Percentiles rank a stretch among this genome's conserved stretches.
These are phyloP conservation scores for Talaromyces pinophilus DNA, from an alignment of 2,329 filamentous ascomycete species.

Conservation along the genomic window DNA sequence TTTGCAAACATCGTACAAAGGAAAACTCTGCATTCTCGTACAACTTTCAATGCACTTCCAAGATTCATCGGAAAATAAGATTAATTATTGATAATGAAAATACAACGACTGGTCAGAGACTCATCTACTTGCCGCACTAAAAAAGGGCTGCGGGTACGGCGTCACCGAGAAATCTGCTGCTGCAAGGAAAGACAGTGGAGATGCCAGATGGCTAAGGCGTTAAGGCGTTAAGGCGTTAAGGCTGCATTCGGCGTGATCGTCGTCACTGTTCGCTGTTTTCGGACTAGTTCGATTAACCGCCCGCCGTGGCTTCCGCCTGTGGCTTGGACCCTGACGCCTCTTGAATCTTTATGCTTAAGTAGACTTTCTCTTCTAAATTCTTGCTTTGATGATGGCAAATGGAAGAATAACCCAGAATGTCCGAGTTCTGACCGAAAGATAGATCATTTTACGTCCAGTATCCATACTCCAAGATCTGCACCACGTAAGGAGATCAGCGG, in stretches of 20 bases:
- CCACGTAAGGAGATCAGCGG: neutral
- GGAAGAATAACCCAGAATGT: no score
- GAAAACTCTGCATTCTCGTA: conserved; percentile 5
- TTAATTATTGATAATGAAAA: conserved; percentile 4
- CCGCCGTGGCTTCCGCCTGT: conserved; percentile 4
- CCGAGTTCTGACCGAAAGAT: neutral
- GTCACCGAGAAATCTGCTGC: conserved; percentile 4
- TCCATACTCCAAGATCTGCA: neutral
- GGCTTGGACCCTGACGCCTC: conserved; percentile 3
- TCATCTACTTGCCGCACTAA: neutral
- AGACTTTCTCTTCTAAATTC: neutral
- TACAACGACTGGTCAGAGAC: neutral
- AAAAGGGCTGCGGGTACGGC: conserved; percentile 4
- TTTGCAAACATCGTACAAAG: neutral
- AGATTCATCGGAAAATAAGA: neutral
- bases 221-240: neutral
- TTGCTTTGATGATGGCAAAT: neutral
- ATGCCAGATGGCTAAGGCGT: neutral
- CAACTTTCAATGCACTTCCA: neutral
- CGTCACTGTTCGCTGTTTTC: neutral
- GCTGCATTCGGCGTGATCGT: conserved; percentile 7
- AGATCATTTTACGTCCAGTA: neutral
- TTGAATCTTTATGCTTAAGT: neutral
- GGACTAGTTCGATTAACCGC: neutral
- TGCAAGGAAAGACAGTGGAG: conserved; percentile 8